A percentile compares a stretch with the other conserved stretches of the same genome.
phyloP scores from a whole-genome alignment of 108 stramenopile genomes.

The Cyclotella baltica region DNA sequence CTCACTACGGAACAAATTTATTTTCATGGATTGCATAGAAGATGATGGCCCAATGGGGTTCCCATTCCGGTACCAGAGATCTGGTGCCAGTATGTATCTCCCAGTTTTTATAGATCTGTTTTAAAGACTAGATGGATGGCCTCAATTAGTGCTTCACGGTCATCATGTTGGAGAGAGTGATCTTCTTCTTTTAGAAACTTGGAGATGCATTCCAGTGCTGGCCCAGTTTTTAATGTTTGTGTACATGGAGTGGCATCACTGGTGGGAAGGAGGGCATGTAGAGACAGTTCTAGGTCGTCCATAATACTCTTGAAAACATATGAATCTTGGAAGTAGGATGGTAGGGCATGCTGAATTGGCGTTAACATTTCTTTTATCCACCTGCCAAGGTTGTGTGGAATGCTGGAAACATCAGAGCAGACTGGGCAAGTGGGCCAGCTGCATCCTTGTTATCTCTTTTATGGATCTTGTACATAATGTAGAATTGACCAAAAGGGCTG shows the following conservation, averaged over 20 bases:
- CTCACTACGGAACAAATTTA: too few relatives aligned
- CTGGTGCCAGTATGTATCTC: too few relatives aligned
- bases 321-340: constrained; percentile 14
- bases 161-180: background rate
- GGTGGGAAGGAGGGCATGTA: background rate
- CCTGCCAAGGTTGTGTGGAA: constrained; percentile 2
- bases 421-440: background rate
- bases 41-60: too few relatives aligned
- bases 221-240: background rate
- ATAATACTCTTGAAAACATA: background rate
- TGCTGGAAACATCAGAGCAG: constrained; percentile 1
- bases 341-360: background rate
- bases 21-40: too few relatives aligned
- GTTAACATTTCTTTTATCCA: background rate
- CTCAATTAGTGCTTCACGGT: too few relatives aligned
- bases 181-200: background rate
- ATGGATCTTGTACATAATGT: too few relatives aligned
- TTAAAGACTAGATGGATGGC: too few relatives aligned
- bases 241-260: background rate
- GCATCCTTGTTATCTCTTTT: too few relatives aligned
- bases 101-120: too few relatives aligned
- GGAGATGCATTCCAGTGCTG: background rate
- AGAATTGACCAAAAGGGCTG: too few relatives aligned
- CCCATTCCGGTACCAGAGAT: too few relatives aligned
- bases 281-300: background rate